Evolutionary conservation across 2,329 filamentous ascomycete species (phyloP).

Genomic region (Epichloe brachyelytri): DNA sequence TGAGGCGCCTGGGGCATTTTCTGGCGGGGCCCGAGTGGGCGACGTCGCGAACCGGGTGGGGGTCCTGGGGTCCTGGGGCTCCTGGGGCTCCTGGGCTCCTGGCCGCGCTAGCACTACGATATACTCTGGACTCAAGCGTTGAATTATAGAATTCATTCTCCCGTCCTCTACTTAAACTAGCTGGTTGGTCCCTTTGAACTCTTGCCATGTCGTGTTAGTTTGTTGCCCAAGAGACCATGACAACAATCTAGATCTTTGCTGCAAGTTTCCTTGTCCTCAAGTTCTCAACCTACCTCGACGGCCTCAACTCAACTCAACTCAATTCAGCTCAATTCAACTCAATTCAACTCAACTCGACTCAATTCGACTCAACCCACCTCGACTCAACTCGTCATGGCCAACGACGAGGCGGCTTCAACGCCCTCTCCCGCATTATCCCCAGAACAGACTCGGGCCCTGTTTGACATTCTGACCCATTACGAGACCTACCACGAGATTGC

Average conservation of each 20-base stretch:
- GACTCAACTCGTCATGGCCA: not conserved
- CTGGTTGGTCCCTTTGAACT: too few species aligned
- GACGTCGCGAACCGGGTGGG: not conserved
- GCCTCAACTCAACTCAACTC: too few species aligned
- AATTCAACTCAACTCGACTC: not conserved
- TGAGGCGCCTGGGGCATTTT: too few species aligned
- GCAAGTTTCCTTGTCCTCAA: too few species aligned
- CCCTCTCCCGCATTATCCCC: not conserved
- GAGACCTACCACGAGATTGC: conserved; percentile 57
- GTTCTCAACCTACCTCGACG: too few species aligned
- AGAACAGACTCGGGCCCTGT: conserved; percentile 37
- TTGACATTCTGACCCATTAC: conserved; percentile 47
- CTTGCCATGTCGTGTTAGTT: too few species aligned
- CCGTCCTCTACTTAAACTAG: too few species aligned
- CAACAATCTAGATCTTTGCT: too few species aligned
- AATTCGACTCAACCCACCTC: not conserved
- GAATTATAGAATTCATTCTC: not conserved
- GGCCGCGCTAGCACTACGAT: too few species aligned
- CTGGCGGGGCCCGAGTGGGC: too few species aligned
- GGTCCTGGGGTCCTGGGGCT: too few species aligned
- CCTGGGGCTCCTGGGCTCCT: not conserved
- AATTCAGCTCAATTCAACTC: not conserved
- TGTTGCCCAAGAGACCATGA: too few species aligned
- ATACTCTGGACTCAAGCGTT: not conserved
- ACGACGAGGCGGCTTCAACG: not conserved